A percentile compares a stretch with the other conserved stretches of the same genome.
These are phyloP conservation scores for Nectriaceae sp. DNA, from an alignment of 2,329 filamentous ascomycete genomes.

Conservation along the genomic window DNA sequence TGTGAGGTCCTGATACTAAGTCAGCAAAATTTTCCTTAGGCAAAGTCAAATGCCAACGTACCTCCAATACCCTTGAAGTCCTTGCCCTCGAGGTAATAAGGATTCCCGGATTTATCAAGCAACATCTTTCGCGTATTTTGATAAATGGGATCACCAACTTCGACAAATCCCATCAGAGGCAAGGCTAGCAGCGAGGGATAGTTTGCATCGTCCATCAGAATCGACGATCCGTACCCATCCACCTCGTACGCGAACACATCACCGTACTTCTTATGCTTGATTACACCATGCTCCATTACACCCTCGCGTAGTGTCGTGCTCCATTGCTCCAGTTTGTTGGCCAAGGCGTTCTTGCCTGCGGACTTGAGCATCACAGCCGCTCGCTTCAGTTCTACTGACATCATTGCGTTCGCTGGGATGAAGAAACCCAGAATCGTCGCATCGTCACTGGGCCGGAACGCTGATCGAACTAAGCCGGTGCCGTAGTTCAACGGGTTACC, in stretches of 20 bases:
- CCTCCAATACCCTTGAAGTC: conserved; percentile 89
- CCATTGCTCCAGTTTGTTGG: conserved; percentile 58
- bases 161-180: conserved; percentile 76
- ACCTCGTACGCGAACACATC: conserved; percentile 86
- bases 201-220: conserved; percentile 90
- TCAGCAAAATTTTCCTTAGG: conserved; percentile 10
- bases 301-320: conserved; percentile 69
- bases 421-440: conserved; percentile 93
- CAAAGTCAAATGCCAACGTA: conserved; percentile 33
- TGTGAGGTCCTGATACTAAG: conserved; percentile 55
- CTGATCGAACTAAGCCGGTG: conserved; percentile 85
- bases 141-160: conserved; percentile 68
- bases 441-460: conserved; percentile 94
- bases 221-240: conserved; percentile 79
- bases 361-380: conserved; percentile 69
- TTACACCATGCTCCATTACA: conserved; percentile 82
- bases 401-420: conserved; percentile 95
- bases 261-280: conserved; percentile 73
- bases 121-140: conserved; percentile 83
- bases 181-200: conserved; percentile 79
- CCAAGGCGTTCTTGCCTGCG: conserved; percentile 55
- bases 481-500: conserved; percentile 89
- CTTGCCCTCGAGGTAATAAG: conserved; percentile 79
- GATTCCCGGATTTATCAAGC: conserved; percentile 74
- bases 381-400: conserved; percentile 82